phyloP scores from a whole-genome alignment of 1,284 basidiomycete genomes.

The Marasmius sp. region DNA sequence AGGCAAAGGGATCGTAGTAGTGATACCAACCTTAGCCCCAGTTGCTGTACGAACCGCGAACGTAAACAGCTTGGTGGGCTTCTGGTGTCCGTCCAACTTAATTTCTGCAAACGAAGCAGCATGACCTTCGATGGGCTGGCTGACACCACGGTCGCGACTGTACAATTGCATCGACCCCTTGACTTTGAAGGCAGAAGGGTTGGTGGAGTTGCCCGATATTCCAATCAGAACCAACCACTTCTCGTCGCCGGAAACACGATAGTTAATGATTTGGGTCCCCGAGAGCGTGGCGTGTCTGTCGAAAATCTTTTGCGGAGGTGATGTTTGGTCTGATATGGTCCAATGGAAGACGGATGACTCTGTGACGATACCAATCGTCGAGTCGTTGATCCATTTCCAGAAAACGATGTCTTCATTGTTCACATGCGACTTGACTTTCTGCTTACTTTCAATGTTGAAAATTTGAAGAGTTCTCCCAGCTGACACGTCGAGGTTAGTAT shows the following conservation, averaged over 20 bases:
- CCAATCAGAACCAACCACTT: slow-evolving; percentile 98
- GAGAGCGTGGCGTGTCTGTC: slow-evolving; percentile 95
- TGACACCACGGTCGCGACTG: slow-evolving; percentile 89
- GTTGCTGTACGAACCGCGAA: slow-evolving; percentile 95
- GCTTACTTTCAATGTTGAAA: slow-evolving; percentile 97
- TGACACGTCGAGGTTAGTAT: slow-evolving; percentile 28
- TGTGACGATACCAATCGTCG: slow-evolving; percentile 94
- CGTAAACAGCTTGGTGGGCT: slow-evolving; percentile 89
- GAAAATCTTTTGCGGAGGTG: slow-evolving; percentile 88
- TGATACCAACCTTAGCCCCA: slow-evolving; percentile 83
- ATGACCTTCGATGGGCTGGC: slow-evolving; percentile 98
- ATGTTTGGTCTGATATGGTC: slow-evolving; percentile 75
- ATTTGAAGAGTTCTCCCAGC: slow-evolving; percentile 95
- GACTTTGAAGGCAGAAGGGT: slow-evolving; percentile 94
- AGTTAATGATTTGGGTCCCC: slow-evolving; percentile 98
- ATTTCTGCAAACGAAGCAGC: slow-evolving; percentile 95
- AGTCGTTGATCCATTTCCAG: slow-evolving; percentile 98
- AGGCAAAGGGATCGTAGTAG: background rate
- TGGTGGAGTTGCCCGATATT: slow-evolving; percentile 92
- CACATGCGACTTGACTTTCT: slow-evolving; percentile 95
- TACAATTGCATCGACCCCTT: slow-evolving; percentile 97
- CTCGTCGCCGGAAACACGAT: slow-evolving; percentile 89
- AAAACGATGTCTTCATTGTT: slow-evolving; percentile 96
- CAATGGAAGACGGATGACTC: slow-evolving; percentile 95
- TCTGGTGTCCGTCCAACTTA: slow-evolving; percentile 84